A percentile compares a stretch with the other conserved stretches of the same genome.
Conservation (phyloP, 306 rosid genomes). For the Prunus armeniaca region DNA sequence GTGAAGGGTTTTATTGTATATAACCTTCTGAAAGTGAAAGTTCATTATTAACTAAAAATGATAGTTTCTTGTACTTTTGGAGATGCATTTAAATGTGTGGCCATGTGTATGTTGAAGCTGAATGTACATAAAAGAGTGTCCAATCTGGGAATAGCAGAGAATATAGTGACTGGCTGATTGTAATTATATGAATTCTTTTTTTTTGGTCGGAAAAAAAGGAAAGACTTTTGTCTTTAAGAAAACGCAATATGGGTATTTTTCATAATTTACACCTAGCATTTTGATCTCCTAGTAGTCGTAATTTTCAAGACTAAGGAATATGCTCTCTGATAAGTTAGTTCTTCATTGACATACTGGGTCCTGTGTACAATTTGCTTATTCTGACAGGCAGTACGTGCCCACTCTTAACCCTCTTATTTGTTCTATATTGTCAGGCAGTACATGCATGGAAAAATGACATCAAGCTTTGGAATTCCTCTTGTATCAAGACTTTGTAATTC, state of each 20-base stretch:
- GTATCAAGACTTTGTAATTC: constrained; percentile 49
- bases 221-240: neutral
- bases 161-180: neutral
- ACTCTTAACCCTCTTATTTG: constrained; percentile 25
- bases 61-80: neutral
- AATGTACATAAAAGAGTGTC: neutral
- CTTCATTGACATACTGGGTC: neutral
- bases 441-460: constrained; percentile 54
- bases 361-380: neutral
- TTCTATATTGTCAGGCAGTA: constrained; percentile 60
- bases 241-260: neutral
- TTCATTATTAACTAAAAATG: no score
- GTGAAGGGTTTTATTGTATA: neutral
- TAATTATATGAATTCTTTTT: neutral
- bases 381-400: neutral
- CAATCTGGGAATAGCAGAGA: neutral
- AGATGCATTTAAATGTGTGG: neutral
- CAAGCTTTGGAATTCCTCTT: constrained; percentile 88
- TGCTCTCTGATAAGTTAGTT: neutral
- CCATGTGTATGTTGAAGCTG: neutral
- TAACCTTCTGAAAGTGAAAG: neutral
- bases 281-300: neutral
- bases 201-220: neutral
- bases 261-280: neutral
- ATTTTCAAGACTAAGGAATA: neutral